phyloP scores from a whole-genome alignment of 83 land plant species.

The Picea mariana region DNA sequence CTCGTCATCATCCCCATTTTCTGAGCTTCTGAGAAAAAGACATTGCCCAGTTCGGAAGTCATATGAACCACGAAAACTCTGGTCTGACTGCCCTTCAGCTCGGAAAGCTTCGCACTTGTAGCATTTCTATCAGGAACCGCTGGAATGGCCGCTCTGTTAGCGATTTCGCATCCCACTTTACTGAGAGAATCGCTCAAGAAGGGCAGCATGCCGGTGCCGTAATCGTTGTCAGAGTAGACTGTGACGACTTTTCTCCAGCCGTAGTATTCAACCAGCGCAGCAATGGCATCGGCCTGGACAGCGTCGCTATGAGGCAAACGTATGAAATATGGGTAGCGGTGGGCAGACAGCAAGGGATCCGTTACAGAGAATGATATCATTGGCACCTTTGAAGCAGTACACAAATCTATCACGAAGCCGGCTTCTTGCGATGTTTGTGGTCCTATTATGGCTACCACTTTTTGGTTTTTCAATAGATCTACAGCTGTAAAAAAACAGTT shows the following conservation, averaged over 20 bases:
- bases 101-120: background rate
- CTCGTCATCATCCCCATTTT: slow-evolving; percentile 37
- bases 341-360: slow-evolving; percentile 25
- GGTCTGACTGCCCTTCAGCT: background rate
- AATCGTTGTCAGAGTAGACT: background rate
- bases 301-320: slow-evolving; percentile 22
- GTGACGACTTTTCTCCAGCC: background rate
- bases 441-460: slow-evolving; percentile 30
- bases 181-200: background rate
- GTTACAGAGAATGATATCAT: slow-evolving; percentile 26
- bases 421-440: slow-evolving; percentile 26
- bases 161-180: background rate
- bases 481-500: slow-evolving; percentile 18
- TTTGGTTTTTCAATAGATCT: slow-evolving; percentile 15
- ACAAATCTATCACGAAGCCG: slow-evolving; percentile 20
- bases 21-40: slow-evolving; percentile 36
- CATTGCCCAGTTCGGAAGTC: slow-evolving; percentile 10
- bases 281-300: background rate
- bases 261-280: background rate
- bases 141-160: background rate
- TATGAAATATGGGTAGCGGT: slow-evolving; percentile 22
- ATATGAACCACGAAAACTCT: slow-evolving; percentile 34
- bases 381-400: slow-evolving; percentile 17
- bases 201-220: background rate
- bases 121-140: background rate